Conservation (phyloP, 345 rosid genomes). For the Gossypium herbaceum region DNA sequence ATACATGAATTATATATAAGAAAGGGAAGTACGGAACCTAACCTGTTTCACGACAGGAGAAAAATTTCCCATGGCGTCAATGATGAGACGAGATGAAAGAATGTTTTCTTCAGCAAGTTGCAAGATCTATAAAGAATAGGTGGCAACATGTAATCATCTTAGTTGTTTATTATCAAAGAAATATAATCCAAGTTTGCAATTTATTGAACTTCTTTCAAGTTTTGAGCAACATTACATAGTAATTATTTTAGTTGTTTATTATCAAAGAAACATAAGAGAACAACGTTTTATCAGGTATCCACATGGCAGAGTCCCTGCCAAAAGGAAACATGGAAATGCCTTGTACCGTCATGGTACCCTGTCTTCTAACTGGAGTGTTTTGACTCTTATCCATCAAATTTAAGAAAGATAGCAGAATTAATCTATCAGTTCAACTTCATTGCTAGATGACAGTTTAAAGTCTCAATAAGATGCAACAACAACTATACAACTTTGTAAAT, state of each 20-base stretch:
- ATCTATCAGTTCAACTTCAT: slow-evolving; percentile 2
- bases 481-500: background rate
- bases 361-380: background rate
- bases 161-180: background rate
- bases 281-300: background rate
- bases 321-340: background rate
- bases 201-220: background rate
- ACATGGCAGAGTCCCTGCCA: background rate
- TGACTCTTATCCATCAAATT: background rate
- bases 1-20: slow-evolving; percentile 5
- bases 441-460: background rate
- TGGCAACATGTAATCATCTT: slow-evolving; percentile 1
- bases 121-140: slow-evolving; percentile 42
- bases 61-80: slow-evolving; percentile 96
- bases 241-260: too few relatives aligned
- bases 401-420: slow-evolving; percentile 7
- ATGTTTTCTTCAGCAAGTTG: slow-evolving; percentile 62
- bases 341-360: background rate
- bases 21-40: slow-evolving; percentile 13
- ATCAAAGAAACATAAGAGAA: background rate
- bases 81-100: slow-evolving; percentile 58
- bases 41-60: slow-evolving; percentile 95
- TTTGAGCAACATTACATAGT: background rate
- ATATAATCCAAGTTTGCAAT: background rate
- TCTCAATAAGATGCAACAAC: background rate